Evolutionary conservation across 2,329 filamentous ascomycete genomes (phyloP), one percentile per base, ranked within the genome.

Genomic region (Claviceps sp.): DNA sequence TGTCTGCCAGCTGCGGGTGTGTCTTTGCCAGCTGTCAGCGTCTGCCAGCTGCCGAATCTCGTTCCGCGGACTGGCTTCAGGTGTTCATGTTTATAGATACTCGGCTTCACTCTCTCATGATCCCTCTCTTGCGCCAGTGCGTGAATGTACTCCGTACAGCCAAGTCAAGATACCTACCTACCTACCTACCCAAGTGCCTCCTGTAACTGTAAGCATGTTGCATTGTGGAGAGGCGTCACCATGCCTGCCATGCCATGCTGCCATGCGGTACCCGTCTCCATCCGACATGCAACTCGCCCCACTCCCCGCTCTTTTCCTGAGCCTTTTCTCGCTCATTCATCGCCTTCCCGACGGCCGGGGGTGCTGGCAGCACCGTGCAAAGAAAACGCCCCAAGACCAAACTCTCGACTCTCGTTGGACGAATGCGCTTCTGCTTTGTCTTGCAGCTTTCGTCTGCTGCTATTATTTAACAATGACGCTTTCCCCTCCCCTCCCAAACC

Each of bases 381-480:
- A 30, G 26, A 30, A 22, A 24, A 22, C 9, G 22, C 20, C 42
- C 42, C 20, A 46, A 26, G 24, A 30, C 26, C 26, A 30, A 30
- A 30, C 26, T 30, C 26, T 26, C 44, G 18, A 16, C 26, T 6
- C 16, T 34, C 26, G 8, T 34, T 46, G 24, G 44, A 49, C 48
- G 16, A 3, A 49, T 16, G 22, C 38, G 38, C 7, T n/a, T n/a
- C 38, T 41, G 38, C 38, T 41, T n/a, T 18, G 38, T 30, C 26
- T 30, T 30, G 26, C 26, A 7, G 8, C 26, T 30, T 30, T 30
- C 8, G 26, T 30, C 16, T n/a, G 38, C 38, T 9, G 16, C 26
- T 47, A 47, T 47, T 54, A 54, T 54, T 57, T 57, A 57, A 57
- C 51, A 49, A 47, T 56, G 52, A 49, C 44, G 48, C 20, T 47